Evolutionary conservation across 495 filamentous ascomycete species (phyloP).

Genomic region (Neurospora africana): DNA sequence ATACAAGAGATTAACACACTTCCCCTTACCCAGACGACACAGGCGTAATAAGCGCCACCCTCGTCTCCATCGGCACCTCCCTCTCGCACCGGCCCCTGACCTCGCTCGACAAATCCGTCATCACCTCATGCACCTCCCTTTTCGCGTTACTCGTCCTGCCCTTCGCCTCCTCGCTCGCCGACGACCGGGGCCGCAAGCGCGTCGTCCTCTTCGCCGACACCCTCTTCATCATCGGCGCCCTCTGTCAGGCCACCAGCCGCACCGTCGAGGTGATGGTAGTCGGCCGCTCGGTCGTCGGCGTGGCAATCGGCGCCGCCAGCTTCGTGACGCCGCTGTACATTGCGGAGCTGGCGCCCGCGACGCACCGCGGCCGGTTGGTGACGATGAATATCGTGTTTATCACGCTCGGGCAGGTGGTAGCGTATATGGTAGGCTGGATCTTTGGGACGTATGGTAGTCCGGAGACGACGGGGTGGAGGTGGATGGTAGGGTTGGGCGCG

Average conservation of each 20-base stretch:
- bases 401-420: conserved; percentile 75
- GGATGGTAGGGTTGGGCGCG: conserved; percentile 82
- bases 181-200: conserved; percentile 58
- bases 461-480: conserved; percentile 59
- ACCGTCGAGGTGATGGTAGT: conserved; percentile 61
- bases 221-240: conserved; percentile 65
- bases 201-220: conserved; percentile 72
- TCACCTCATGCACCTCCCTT: conserved; percentile 73
- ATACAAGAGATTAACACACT: conserved; percentile 11
- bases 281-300: conserved; percentile 71
- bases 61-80: conserved; percentile 67
- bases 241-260: conserved; percentile 54
- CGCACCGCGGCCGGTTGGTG: conserved; percentile 64
- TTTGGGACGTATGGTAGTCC: conserved; percentile 42
- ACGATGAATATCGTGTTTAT: conserved; percentile 72
- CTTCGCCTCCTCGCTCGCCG: conserved; percentile 63
- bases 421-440: conserved; percentile 67
- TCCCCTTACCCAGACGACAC: conserved; percentile 52
- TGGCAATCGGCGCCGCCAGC: conserved; percentile 73
- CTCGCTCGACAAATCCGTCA: conserved; percentile 70
- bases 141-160: conserved; percentile 73
- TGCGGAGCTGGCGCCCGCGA: conserved; percentile 69
- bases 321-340: conserved; percentile 81
- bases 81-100: conserved; percentile 58
- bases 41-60: conserved; percentile 79